Conservation (phyloP, 352 stramenopile species). For the Poterioochromonas sp. region DNA sequence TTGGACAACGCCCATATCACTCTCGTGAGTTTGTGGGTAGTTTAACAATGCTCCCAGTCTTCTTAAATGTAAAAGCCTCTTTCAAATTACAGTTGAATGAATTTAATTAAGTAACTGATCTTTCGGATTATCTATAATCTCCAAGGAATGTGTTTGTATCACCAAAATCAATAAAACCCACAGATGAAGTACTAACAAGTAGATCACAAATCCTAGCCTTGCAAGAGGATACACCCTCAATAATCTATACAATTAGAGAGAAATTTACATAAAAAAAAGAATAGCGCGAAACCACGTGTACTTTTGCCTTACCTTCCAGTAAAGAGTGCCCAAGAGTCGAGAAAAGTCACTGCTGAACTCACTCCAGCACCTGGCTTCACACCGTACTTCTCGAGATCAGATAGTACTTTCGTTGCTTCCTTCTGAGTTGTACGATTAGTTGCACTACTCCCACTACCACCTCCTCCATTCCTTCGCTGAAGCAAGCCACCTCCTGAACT, state of each 20-base stretch:
- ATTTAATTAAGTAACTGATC: neutral
- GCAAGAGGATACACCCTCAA: slow-evolving; percentile 63
- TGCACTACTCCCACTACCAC: neutral
- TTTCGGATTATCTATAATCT: neutral
- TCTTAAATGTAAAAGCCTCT: too few relatives aligned
- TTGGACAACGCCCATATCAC: too few relatives aligned
- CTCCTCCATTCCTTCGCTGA: neutral
- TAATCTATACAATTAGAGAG: slow-evolving; percentile 46
- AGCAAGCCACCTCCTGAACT: neutral
- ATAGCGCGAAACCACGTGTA: neutral
- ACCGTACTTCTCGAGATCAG: slow-evolving; percentile 22
- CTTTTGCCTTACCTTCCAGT: slow-evolving; percentile 14
- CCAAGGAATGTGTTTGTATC: slow-evolving; percentile 57
- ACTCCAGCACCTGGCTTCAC: slow-evolving; percentile 3
- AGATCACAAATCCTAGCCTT: slow-evolving; percentile 60
- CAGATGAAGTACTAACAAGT: slow-evolving; percentile 64
- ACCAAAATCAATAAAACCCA: slow-evolving; percentile 71
- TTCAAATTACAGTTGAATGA: too few relatives aligned
- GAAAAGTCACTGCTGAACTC: neutral
- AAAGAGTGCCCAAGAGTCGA: neutral
- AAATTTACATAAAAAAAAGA: slow-evolving; percentile 51
- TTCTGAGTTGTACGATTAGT: neutral
- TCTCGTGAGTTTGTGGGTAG: too few relatives aligned
- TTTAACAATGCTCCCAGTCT: too few relatives aligned
- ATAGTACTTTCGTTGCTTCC: neutral